Evolutionary conservation across 768 basidiomycete genomes (phyloP).

Genomic region (Naematelia encephala): DNA sequence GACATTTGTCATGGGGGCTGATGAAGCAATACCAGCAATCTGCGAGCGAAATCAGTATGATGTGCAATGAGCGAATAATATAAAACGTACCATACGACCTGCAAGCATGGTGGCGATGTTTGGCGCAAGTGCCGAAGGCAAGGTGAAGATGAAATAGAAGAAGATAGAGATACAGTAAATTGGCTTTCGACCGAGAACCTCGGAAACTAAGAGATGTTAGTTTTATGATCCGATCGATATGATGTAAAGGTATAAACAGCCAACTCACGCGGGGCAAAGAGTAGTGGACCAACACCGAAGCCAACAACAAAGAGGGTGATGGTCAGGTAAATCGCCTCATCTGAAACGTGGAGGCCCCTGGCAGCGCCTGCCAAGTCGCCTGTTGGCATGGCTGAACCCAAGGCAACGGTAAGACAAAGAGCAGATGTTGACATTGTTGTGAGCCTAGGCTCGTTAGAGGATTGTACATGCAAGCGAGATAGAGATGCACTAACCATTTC

Average conservation of each 20-base stretch:
- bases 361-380: conserved; percentile 35
- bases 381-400: conserved; percentile 39
- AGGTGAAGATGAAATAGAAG: conserved; percentile 46
- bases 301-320: conserved; percentile 36
- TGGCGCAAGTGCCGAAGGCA: conserved; percentile 44
- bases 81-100: conserved; percentile 31
- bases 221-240: too few relatives aligned
- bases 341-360: conserved; percentile 22
- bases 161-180: conserved; percentile 39
- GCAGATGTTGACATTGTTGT: conserved; percentile 17
- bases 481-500: conserved; percentile 30
- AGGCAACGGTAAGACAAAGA: conserved; percentile 41
- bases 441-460: too few relatives aligned
- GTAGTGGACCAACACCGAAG: conserved; percentile 46
- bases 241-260: too few relatives aligned
- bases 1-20: conserved; percentile 43
- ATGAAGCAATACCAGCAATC: conserved; percentile 42
- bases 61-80: neutral
- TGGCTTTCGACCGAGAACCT: conserved; percentile 39
- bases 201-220: conserved; percentile 26
- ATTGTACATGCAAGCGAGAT: neutral
- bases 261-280: conserved; percentile 39
- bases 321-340: conserved; percentile 29
- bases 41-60: neutral
- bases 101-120: conserved; percentile 41